These are phyloP conservation scores for Colletotrichum orbiculare DNA, from an alignment of 2,329 filamentous ascomycete genomes.

Conservation along the genomic window DNA sequence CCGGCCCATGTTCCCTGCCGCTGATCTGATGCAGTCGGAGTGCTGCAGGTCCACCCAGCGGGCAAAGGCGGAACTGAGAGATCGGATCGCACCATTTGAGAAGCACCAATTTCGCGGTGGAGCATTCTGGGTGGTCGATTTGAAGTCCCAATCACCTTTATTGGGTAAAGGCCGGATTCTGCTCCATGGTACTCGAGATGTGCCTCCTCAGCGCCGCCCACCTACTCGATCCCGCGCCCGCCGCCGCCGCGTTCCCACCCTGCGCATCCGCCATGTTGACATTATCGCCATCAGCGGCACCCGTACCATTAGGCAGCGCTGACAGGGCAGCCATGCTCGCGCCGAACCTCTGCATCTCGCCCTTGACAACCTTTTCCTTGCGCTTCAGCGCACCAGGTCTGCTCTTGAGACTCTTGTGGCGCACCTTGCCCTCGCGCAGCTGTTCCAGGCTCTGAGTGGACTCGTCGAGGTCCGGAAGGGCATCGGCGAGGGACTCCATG, in stretches of 20 bases:
- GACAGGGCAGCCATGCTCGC: constrained; percentile 83
- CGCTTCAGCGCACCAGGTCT: constrained; percentile 84
- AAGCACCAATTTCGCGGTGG: no score
- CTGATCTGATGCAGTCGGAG: no score
- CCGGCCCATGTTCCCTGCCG: no score
- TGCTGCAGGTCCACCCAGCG: no score
- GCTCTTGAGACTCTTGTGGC: constrained; percentile 79
- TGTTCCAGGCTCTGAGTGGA: constrained; percentile 57
- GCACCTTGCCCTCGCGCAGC: constrained; percentile 69
- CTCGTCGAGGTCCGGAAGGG: constrained; percentile 74
- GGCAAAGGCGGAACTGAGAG: no score
- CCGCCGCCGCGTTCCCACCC: constrained; percentile 15
- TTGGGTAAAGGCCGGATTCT: constrained; percentile 78
- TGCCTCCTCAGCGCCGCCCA: constrained; percentile 88
- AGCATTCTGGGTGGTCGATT: no score
- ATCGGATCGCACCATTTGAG: no score
- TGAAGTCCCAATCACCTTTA: neutral
- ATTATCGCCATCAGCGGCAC: constrained; percentile 35
- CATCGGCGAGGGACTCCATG: constrained; percentile 81
- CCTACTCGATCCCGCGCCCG: constrained; percentile 62
- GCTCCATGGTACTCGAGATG: constrained; percentile 89
- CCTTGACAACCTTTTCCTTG: constrained; percentile 81
- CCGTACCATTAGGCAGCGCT: constrained; percentile 43
- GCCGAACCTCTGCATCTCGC: constrained; percentile 86
- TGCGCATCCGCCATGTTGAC: constrained; percentile 35